These are phyloP conservation scores for Trichoderma arundinaceum DNA, from an alignment of 2,329 filamentous ascomycete genomes.

Conservation along the genomic window DNA sequence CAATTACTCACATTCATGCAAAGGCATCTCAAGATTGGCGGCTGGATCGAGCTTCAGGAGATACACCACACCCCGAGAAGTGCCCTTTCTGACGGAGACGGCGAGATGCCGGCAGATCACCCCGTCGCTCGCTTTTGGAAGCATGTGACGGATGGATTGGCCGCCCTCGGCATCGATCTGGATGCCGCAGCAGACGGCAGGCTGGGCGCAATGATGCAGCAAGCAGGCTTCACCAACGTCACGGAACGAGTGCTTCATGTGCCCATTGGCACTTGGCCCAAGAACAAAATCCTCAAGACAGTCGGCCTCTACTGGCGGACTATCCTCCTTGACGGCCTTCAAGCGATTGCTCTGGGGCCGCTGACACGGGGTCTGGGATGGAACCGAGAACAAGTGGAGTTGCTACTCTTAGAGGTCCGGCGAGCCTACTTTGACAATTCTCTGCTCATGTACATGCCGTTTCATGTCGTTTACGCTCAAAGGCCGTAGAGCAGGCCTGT, in stretches of 20 bases:
- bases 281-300: slow-evolving; percentile 56
- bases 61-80: slow-evolving; percentile 57
- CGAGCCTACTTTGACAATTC: slow-evolving; percentile 54
- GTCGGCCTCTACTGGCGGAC: slow-evolving; percentile 60
- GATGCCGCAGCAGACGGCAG: slow-evolving; percentile 50
- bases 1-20: slow-evolving; percentile 10
- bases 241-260: slow-evolving; percentile 56
- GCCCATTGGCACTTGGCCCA: slow-evolving; percentile 61
- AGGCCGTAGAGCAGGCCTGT: slow-evolving; percentile 46
- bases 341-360: slow-evolving; percentile 59
- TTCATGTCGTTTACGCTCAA: slow-evolving; percentile 61
- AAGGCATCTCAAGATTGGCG: slow-evolving; percentile 59
- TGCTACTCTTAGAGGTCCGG: slow-evolving; percentile 55
- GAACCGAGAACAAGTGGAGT: slow-evolving; percentile 55
- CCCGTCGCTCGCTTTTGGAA: slow-evolving; percentile 55
- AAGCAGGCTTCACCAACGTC: slow-evolving; percentile 59
- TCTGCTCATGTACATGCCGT: slow-evolving; percentile 59
- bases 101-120: slow-evolving; percentile 47
- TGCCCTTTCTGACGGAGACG: slow-evolving; percentile 48
- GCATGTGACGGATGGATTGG: slow-evolving; percentile 52
- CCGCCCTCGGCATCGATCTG: slow-evolving; percentile 54
- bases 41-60: slow-evolving; percentile 62
- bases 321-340: slow-evolving; percentile 56
- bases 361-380: slow-evolving; percentile 57
- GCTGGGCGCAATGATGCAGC: slow-evolving; percentile 53